A percentile compares a stretch with the other conserved stretches of the same genome.
phyloP scores from a whole-genome alignment of 176 grass and related monocot genomes.

The Bonia amplexicaulis region DNA sequence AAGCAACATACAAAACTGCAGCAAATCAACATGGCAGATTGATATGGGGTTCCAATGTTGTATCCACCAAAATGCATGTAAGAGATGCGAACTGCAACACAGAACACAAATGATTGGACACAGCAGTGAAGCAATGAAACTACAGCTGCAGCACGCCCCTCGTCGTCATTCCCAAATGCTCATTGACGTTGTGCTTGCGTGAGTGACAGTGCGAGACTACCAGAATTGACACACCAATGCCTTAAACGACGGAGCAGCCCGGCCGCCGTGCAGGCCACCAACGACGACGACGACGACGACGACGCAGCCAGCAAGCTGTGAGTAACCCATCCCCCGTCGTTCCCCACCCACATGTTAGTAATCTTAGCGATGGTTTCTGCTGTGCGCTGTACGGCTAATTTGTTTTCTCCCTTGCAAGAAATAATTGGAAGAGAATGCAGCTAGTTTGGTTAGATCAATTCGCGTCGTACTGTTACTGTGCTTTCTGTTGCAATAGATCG shows the following conservation, averaged over 20 bases:
- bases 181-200: no score
- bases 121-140: no score
- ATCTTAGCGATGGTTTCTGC: not conserved
- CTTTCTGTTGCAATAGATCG: not conserved
- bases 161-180: no score
- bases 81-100: no score
- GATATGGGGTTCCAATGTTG: no score
- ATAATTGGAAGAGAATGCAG: not conserved
- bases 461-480: not conserved
- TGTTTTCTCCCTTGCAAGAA: not conserved
- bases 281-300: constrained; percentile 99
- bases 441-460: not conserved
- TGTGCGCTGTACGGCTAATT: not conserved
- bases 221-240: no score
- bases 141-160: no score
- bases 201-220: no score
- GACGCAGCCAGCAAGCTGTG: constrained; percentile 91
- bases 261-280: constrained; percentile 87
- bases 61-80: no score
- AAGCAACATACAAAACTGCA: no score
- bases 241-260: constrained; percentile 60
- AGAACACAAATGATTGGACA: no score
- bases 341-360: not conserved
- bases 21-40: no score
- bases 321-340: not conserved